Percentiles rank a stretch among this genome's conserved stretches.
Conservation (phyloP, 1,284 basidiomycete species). For the Naganishia sp. region DNA sequence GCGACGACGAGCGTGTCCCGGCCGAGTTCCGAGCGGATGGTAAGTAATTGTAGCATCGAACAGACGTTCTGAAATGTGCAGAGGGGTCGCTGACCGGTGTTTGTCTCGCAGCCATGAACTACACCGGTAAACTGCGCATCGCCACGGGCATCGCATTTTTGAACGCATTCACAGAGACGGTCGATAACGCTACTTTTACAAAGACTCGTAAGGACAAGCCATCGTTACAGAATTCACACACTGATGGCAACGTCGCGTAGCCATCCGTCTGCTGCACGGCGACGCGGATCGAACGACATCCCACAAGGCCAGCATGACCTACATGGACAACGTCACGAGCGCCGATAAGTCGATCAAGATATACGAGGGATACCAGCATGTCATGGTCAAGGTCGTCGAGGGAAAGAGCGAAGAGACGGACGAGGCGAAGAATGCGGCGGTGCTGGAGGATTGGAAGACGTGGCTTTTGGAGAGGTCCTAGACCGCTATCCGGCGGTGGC, state of each 20-base stretch:
- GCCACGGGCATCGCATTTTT: conserved; percentile 56
- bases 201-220: conserved; percentile 41
- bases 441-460: conserved; percentile 48
- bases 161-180: conserved; percentile 53
- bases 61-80: background rate
- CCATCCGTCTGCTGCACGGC: conserved; percentile 57
- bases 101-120: conserved; percentile 49
- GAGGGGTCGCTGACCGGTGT: conserved; percentile 32
- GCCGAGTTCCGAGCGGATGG: conserved; percentile 53
- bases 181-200: conserved; percentile 44
- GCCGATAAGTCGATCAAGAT: conserved; percentile 55
- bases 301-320: conserved; percentile 50
- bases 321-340: conserved; percentile 51
- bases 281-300: conserved; percentile 56
- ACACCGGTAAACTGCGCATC: conserved; percentile 57
- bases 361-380: conserved; percentile 58
- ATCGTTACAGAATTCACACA: background rate
- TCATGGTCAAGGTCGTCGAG: conserved; percentile 46
- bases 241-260: conserved; percentile 34
- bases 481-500: too few species aligned
- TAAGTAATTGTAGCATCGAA: conserved; percentile 37
- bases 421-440: conserved; percentile 51
- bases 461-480: conserved; percentile 46
- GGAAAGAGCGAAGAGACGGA: conserved; percentile 45
- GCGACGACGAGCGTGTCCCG: conserved; percentile 57